Evolutionary conservation across 1,284 basidiomycete species (phyloP).

Genomic region (Tetrapyrgos nigripes): DNA sequence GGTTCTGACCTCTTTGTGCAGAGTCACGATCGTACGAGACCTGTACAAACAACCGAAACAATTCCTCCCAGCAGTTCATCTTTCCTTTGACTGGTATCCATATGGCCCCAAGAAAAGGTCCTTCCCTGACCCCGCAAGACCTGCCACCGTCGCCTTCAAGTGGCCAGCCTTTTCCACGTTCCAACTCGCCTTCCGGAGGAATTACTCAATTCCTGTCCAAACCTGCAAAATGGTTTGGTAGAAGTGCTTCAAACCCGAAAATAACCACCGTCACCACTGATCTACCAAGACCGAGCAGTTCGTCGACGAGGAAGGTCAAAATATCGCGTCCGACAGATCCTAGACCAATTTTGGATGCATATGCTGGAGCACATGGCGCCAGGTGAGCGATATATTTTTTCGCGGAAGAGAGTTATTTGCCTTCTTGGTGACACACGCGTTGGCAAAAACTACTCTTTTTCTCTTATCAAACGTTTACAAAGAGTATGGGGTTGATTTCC

Average conservation of each 20-base stretch:
- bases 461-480: conserved; percentile 7
- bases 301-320: conserved; percentile 71
- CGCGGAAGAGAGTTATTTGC: background rate
- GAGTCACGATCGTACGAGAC: background rate
- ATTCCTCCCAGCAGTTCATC: background rate
- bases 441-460: conserved; percentile 8
- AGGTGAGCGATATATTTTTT: conserved; percentile 46
- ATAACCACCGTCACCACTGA: conserved; percentile 28
- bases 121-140: conserved; percentile 38
- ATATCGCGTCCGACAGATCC: conserved; percentile 85
- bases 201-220: conserved; percentile 49
- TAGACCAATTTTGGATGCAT: conserved; percentile 66
- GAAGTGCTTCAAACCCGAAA: conserved; percentile 48
- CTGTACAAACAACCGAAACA: conserved; percentile 10
- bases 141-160: conserved; percentile 31
- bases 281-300: conserved; percentile 60
- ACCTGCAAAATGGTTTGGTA: conserved; percentile 52
- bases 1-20: background rate
- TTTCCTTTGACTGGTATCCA: background rate
- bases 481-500: too few relatives aligned
- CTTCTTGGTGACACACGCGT: background rate
- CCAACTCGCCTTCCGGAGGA: conserved; percentile 47
- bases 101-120: conserved; percentile 45
- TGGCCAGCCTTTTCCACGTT: conserved; percentile 40
- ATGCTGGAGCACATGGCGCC: conserved; percentile 48